Evolutionary conservation across 208 protist genomes (phyloP).

Genomic region (Leishmania turanica): DNA sequence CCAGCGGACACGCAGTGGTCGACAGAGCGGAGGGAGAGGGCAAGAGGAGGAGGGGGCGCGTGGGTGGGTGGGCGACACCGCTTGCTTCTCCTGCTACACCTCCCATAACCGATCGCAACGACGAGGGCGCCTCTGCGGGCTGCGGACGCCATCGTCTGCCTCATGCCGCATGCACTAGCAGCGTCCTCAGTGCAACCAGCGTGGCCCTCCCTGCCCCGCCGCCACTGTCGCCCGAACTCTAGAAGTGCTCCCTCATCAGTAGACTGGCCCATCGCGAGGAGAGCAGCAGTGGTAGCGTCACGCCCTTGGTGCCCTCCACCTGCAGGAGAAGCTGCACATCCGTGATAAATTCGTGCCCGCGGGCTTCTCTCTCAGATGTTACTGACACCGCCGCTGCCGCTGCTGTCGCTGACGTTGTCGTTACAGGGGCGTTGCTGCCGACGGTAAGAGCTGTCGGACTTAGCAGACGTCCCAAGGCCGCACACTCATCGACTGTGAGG

Average conservation of each 20-base stretch:
- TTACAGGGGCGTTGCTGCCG: background rate
- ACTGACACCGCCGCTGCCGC: background rate
- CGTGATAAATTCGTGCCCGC: conserved; percentile 9
- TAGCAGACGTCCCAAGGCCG: conserved; percentile 14
- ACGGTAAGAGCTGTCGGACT: background rate
- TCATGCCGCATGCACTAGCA: background rate
- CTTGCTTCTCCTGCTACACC: background rate
- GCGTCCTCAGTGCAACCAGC: background rate
- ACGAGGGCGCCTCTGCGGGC: background rate
- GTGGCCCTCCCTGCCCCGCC: background rate
- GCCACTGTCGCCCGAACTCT: background rate
- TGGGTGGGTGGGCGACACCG: background rate
- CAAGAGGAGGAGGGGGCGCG: background rate
- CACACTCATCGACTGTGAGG: conserved; percentile 27
- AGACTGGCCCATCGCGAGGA: conserved; percentile 73
- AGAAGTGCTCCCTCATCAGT: conserved; percentile 45
- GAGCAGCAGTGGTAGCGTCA: conserved; percentile 66
- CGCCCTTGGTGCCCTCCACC: conserved; percentile 37
- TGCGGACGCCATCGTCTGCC: background rate
- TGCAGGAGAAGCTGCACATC: conserved; percentile 64
- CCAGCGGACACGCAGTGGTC: background rate
- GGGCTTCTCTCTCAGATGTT: background rate
- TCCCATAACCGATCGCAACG: background rate
- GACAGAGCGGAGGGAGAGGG: background rate
- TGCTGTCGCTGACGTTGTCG: background rate